Conservation (phyloP, 1,139 yeast species). For the Nakaseomyces nivariensis region DNA sequence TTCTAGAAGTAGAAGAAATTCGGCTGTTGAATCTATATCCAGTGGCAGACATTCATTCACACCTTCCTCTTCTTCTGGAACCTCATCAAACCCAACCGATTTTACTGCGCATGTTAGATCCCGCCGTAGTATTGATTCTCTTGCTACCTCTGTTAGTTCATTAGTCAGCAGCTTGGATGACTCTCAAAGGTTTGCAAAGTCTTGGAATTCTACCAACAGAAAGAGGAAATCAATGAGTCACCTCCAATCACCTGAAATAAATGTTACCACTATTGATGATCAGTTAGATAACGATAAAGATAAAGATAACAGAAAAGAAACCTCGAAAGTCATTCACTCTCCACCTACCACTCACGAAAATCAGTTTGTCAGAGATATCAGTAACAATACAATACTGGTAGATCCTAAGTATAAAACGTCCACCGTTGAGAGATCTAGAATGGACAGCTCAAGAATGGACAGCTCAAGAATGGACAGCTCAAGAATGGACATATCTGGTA, state of each 20-base stretch:
- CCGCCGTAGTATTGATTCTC: slow-evolving; percentile 25
- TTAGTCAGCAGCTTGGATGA: slow-evolving; percentile 27
- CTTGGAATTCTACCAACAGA: slow-evolving; percentile 29
- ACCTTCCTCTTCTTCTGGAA: slow-evolving; percentile 18
- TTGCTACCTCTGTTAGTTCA: slow-evolving; percentile 28
- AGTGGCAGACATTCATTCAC: slow-evolving; percentile 7
- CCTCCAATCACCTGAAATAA: slow-evolving; percentile 7
- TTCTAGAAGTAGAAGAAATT: neutral
- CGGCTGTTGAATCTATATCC: neutral
- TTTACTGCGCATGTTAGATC: slow-evolving; percentile 21
- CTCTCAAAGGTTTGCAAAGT: slow-evolving; percentile 28
- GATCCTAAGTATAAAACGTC: slow-evolving; percentile 4
- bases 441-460: neutral
- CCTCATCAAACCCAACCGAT: slow-evolving; percentile 28
- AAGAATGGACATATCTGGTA: neutral
- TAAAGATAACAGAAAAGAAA: neutral
- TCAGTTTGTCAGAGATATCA: neutral
- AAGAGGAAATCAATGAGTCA: slow-evolving; percentile 25
- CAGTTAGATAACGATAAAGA: neutral
- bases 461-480: neutral
- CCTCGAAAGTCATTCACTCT: neutral
- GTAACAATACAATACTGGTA: neutral
- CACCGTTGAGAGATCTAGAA: neutral
- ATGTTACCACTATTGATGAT: slow-evolving; percentile 3
- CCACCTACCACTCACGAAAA: neutral